A percentile compares a stretch with the other conserved stretches of the same genome.
phyloP scores from a whole-genome alignment of 257 asterid genomes.

The Prunella vulgaris region DNA sequence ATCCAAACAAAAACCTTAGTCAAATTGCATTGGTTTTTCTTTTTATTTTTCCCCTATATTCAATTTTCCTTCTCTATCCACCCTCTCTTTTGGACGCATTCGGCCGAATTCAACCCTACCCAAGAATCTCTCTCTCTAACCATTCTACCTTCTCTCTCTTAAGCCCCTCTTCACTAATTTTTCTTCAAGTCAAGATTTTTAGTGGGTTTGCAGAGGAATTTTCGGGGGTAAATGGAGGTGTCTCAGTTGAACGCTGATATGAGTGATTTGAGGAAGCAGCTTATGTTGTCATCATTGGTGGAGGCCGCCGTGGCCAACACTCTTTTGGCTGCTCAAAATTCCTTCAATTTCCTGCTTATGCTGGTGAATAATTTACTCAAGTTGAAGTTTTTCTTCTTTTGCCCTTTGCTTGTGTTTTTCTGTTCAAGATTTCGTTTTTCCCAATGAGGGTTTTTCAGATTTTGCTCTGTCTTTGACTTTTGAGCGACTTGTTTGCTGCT shows the following conservation, averaged over 20 bases:
- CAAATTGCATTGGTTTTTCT: conserved; percentile 7
- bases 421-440: conserved; percentile 10
- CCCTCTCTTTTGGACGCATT: conserved; percentile 41
- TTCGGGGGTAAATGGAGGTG: conserved; percentile 52
- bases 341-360: conserved; percentile 49
- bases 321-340: conserved; percentile 56
- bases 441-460: conserved; percentile 21
- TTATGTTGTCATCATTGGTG: conserved; percentile 34
- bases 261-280: conserved; percentile 33
- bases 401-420: neutral
- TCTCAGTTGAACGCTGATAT: conserved; percentile 42
- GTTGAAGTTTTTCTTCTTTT: neutral
- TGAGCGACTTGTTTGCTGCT: conserved; percentile 15
- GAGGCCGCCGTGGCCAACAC: conserved; percentile 44
- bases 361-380: conserved; percentile 34
- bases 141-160: conserved; percentile 22
- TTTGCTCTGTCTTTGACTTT: conserved; percentile 12
- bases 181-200: conserved; percentile 11
- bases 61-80: neutral
- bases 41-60: neutral
- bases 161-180: conserved; percentile 12
- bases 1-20: conserved; percentile 21
- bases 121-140: conserved; percentile 19
- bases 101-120: conserved; percentile 46
- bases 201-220: neutral